Base-by-base conservation (phyloP, 768 basidiomycete genomes). In the Amanita muscaria region DNA sequence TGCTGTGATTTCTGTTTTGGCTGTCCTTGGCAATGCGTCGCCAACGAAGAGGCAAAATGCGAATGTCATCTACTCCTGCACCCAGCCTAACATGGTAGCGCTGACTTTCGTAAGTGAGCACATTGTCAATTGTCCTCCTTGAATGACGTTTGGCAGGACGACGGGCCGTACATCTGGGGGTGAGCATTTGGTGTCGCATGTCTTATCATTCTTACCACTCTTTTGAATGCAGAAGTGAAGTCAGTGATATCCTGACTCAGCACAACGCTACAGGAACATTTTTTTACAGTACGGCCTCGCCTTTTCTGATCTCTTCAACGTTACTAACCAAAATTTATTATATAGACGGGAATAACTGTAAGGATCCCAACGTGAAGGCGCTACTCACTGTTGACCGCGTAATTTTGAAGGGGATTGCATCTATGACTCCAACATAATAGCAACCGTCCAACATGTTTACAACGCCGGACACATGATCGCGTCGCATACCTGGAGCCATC, bases 401-500 rank as follows among this genome's bases (percentile, higher is more conserved):
- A 6, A 3, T 16, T 15, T 50, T 9, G 8, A 29, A 61, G 59
- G 49, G 25, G 56, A 49, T n/a, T 62, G 61, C 51, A 62, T 62
- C 22, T 60, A 59, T 49, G 33, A 49, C 33, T 33, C 45, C 2
- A 38, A 37, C 3, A 39, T 48, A 5, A 51, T 49, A 2, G 39
- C 31, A 3, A 48, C 49, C 27, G 48, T 60, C 40, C 48, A 48
- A 27, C 45, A 53, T 23, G 53, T 54, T 2, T 60, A 54, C 45
- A 47, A 53, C 21, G 41, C 45, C 32, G 58, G 58, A 12, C 63
- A 64, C 44, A 55, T 59, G 48, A 49, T 64, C 19, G 58, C 53
- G 2, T 58, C 59, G 9, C 63, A 64, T 43, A 60, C 59, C 8
- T 64, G 63, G 63, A 44, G 46, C 8, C 63, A 64, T 44, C 45